phyloP scores from a whole-genome alignment of 345 rosid genomes.

The Salix purpurea region DNA sequence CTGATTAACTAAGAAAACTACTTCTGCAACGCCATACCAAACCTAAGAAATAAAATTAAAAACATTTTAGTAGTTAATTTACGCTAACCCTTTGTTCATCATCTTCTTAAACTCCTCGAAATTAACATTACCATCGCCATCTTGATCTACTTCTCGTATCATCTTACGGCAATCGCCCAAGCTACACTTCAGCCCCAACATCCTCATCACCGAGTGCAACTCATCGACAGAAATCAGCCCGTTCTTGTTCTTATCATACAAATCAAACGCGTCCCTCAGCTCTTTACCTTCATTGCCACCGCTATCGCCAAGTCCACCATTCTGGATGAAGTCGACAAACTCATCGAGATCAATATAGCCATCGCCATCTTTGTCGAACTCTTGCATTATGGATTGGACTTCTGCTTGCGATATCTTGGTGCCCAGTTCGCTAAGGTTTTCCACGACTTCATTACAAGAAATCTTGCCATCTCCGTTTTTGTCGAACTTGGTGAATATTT shows the following conservation, averaged over 20 bases:
- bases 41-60: background rate
- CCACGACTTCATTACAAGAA: conserved; percentile 63
- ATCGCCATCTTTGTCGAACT: conserved; percentile 85
- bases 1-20: background rate
- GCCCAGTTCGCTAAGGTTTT: conserved; percentile 53
- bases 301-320: conserved; percentile 14
- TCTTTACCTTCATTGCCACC: conserved; percentile 33
- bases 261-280: conserved; percentile 75
- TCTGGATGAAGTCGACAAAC: conserved; percentile 47
- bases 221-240: conserved; percentile 75
- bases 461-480: conserved; percentile 89
- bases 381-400: conserved; percentile 53
- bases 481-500: conserved; percentile 71
- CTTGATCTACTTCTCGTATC: conserved; percentile 79
- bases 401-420: conserved; percentile 48
- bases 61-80: background rate
- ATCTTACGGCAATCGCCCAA: conserved; percentile 66
- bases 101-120: conserved; percentile 91
- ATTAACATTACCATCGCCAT: conserved; percentile 90
- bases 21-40: background rate
- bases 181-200: conserved; percentile 67
- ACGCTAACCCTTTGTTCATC: conserved; percentile 48
- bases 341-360: conserved; percentile 77
- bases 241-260: conserved; percentile 75
- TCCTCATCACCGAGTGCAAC: conserved; percentile 72